phyloP scores from a whole-genome alignment of 345 rosid genomes.

The Mangifera indica region DNA sequence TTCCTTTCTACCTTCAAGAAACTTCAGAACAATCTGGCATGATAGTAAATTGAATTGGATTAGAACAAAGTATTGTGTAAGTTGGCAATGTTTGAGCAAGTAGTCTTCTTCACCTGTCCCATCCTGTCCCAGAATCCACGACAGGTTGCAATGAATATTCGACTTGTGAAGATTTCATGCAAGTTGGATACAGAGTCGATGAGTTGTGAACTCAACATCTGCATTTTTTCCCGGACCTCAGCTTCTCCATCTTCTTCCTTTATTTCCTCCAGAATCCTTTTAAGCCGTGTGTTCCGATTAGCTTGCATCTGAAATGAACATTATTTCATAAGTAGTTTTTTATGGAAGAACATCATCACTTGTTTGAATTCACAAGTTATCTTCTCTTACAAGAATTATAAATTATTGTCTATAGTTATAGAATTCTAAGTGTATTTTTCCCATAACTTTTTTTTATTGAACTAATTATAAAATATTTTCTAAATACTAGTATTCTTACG shows the following conservation, averaged over 20 bases:
- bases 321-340: too few relatives aligned
- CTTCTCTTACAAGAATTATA: too few relatives aligned
- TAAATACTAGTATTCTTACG: too few relatives aligned
- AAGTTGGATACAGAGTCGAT: conserved; percentile 70
- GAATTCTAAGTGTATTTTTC: too few relatives aligned
- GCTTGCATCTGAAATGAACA: conserved; percentile 61
- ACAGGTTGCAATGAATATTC: conserved; percentile 77
- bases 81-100: neutral
- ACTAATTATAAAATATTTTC: too few relatives aligned
- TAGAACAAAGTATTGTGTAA: neutral
- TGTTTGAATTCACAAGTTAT: too few relatives aligned
- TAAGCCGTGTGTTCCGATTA: conserved; percentile 64
- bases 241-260: conserved; percentile 88
- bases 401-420: too few relatives aligned
- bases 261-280: conserved; percentile 84
- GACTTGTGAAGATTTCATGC: conserved; percentile 70
- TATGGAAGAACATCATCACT: too few relatives aligned
- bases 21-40: conserved; percentile 70
- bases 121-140: conserved; percentile 94
- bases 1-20: conserved; percentile 94
- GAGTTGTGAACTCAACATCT: conserved; percentile 62
- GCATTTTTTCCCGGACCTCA: conserved; percentile 90
- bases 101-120: conserved; percentile 64
- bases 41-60: neutral
- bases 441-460: too few relatives aligned